Base-by-base conservation (phyloP, 371 early-diverging fungal species). In the Funneliformis caledonium region DNA sequence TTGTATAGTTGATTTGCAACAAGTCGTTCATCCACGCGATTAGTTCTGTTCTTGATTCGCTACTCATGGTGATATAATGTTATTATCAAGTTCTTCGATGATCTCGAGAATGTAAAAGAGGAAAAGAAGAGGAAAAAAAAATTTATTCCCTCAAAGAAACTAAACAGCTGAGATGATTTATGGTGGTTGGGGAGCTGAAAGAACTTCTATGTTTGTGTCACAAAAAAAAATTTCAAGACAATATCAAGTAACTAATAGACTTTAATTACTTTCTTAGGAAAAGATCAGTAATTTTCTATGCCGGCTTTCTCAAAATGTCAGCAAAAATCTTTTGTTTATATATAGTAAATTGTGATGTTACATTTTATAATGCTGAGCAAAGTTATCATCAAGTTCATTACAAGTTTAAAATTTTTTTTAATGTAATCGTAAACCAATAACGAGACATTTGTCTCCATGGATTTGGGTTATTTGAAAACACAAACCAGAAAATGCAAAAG, bases 21-120 rank as follows among this genome's bases (percentile, higher is more conserved):
- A 97, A 90, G 76, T 96, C 96, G 85, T 97, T 98, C 77, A 97
- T 78, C 98, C 98, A 97, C 59, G 91, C 92, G 31, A 98, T 84
- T 48, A 98, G 90, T 83, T 97, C 97, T 56, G 89, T 92, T 84
- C 98, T 89, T 80, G 93, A 93, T 87, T 94, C 94, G 62, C 90
- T 88, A 65, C 90, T 88, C 95, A 95, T 95, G n/a, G 70, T 70
- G 16, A 56, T 56, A 56, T 56, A n/a, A 19, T 5, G 19, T 2
- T 56, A 6, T n/a, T 56, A 56, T 19, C 19, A 56, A 56, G 19
- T 56, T 56, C 19, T 1, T 56, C 47, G 7, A 47, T 47, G 56
- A 56, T 56, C 56, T 19, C 12, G 19, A 19, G 56, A 37, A 56
- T 56, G 52, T 19, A 19, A 56, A 56, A 56, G 56, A 56, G 56